These are phyloP conservation scores for Fraxinus sp. DNA, from an alignment of 305 asterid genomes.

Conservation along the genomic window DNA sequence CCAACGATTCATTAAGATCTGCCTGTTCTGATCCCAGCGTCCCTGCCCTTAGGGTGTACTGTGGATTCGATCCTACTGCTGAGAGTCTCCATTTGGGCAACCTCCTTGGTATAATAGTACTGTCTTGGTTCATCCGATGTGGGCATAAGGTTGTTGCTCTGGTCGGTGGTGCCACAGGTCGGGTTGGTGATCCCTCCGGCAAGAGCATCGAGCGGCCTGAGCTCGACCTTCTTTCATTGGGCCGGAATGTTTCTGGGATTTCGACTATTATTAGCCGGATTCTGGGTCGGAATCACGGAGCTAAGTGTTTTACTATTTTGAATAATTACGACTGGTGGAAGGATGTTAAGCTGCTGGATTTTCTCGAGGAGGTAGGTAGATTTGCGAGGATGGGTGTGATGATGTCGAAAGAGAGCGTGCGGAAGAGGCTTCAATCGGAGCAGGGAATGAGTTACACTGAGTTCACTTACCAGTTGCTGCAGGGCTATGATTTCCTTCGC, in stretches of 20 bases:
- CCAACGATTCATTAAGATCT: conserved; percentile 54
- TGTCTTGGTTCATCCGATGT: conserved; percentile 87
- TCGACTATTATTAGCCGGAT: conserved; percentile 44
- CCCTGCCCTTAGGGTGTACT: conserved; percentile 63
- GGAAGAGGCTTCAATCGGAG: conserved; percentile 70
- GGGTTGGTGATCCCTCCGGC: conserved; percentile 95
- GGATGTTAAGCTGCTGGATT: conserved; percentile 65
- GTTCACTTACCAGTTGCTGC: conserved; percentile 77
- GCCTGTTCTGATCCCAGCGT: conserved; percentile 28
- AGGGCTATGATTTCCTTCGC: conserved; percentile 75
- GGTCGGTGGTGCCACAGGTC: conserved; percentile 93
- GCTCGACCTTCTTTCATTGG: conserved; percentile 50
- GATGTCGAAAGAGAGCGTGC: conserved; percentile 89
- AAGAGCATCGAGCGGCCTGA: conserved; percentile 77
- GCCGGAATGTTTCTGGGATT: conserved; percentile 50
- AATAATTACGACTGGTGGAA: conserved; percentile 96
- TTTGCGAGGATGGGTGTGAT: conserved; percentile 72
- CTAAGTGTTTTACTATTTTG: conserved; percentile 38
- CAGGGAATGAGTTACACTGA: conserved; percentile 90
- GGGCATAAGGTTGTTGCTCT: conserved; percentile 75
- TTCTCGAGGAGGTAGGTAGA: conserved; percentile 67
- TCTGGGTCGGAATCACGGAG: conserved; percentile 34
- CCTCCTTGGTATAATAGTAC: conserved; percentile 74
- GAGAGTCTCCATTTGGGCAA: conserved; percentile 90
- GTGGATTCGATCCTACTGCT: conserved; percentile 95